These are phyloP conservation scores for Mesotaenium endlicherianum DNA, from an alignment of 139 green algal genomes.

Conservation along the genomic window DNA sequence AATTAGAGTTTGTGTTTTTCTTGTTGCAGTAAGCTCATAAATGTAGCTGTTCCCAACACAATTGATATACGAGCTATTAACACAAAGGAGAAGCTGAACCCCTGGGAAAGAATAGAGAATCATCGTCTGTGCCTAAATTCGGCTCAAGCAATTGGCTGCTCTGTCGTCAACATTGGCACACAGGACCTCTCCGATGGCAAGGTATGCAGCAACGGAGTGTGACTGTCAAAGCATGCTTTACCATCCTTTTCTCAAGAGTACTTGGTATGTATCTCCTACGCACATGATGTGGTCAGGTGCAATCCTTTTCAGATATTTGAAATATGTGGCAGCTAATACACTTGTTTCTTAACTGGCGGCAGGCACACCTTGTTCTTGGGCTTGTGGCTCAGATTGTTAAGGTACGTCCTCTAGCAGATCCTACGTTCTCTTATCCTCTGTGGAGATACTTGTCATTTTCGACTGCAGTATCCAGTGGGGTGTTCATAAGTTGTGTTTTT, in stretches of 20 bases:
- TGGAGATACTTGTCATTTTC: no score
- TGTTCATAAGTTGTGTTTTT: no score
- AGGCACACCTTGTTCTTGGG: slow-evolving; percentile 41
- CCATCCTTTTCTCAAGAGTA: no score
- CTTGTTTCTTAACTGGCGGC: no score
- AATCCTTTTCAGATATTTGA: no score
- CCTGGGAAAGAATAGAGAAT: slow-evolving; percentile 47
- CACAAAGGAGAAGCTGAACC: slow-evolving; percentile 35
- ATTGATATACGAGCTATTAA: slow-evolving; percentile 51
- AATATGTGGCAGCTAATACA: no score
- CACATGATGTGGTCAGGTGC: no score
- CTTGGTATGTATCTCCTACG: no score
- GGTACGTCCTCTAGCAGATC: slow-evolving; percentile 12
- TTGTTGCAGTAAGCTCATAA: slow-evolving; percentile 51
- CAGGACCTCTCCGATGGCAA: slow-evolving; percentile 36
- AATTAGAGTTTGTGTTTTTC: neutral
- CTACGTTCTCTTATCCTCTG: neutral
- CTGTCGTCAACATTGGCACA: slow-evolving; percentile 45
- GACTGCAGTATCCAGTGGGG: no score
- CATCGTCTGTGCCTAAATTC: slow-evolving; percentile 49
- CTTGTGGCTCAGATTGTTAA: slow-evolving; percentile 52
- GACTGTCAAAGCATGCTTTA: no score
- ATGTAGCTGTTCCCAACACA: slow-evolving; percentile 32
- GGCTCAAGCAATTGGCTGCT: slow-evolving; percentile 39
- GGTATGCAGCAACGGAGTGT: slow-evolving; percentile 19